phyloP scores from a whole-genome alignment of 1,139 yeast genomes.

The Saccharomycopsis hybrid region DNA sequence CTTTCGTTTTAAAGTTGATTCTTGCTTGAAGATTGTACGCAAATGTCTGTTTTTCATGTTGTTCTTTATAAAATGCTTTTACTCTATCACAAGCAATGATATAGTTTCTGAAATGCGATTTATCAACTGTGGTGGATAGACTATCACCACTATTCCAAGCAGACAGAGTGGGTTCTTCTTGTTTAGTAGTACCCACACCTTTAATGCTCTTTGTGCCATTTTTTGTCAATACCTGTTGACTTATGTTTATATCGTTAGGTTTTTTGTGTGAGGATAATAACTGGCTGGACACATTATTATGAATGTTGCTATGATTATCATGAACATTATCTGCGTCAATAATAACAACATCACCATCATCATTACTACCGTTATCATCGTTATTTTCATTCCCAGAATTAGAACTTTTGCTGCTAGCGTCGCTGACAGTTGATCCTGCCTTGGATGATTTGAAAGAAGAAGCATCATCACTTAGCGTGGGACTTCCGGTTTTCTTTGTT shows the following conservation, averaged over 20 bases:
- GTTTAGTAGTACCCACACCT: too few relatives aligned
- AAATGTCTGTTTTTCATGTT: constrained; percentile 65
- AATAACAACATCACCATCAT: not conserved
- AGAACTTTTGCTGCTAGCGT: not conserved
- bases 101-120: constrained; percentile 51
- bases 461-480: not conserved
- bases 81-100: constrained; percentile 68
- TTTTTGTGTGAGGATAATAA: too few relatives aligned
- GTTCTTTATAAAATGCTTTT: constrained; percentile 59
- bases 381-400: not conserved
- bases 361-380: too few relatives aligned
- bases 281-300: not conserved
- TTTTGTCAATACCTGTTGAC: too few relatives aligned
- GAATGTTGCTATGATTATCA: not conserved
- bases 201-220: too few relatives aligned
- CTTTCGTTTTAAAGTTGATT: constrained; percentile 60
- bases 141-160: constrained; percentile 26
- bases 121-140: constrained; percentile 25
- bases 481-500: not conserved
- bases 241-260: too few relatives aligned
- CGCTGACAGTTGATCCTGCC: not conserved
- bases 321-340: too few relatives aligned
- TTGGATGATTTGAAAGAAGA: not conserved
- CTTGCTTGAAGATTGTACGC: constrained; percentile 69
- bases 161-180: too few relatives aligned